These are phyloP conservation scores for Malania oleifera DNA, from an alignment of 164 flowering plant species.

Conservation along the genomic window DNA sequence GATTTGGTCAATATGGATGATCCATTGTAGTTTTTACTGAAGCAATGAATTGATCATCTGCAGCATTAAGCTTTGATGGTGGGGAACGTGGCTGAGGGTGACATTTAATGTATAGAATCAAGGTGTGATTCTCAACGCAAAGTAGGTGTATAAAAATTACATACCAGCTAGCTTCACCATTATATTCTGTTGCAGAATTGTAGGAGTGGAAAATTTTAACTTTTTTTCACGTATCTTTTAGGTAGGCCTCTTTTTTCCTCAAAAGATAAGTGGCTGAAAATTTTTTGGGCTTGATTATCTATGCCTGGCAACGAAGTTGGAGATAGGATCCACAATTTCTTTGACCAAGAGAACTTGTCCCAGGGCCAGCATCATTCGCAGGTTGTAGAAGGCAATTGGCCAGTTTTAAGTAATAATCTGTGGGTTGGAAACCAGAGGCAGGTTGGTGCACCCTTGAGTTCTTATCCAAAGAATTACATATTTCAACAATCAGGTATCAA, in stretches of 20 bases:
- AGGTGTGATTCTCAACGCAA: conserved; percentile 8
- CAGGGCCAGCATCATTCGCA: conserved; percentile 52
- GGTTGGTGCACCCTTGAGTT: conserved; percentile 29
- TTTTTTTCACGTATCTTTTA: conserved; percentile 6
- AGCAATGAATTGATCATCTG: conserved; percentile 6
- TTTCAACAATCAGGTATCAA: conserved; percentile 49
- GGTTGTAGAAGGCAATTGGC: conserved; percentile 48
- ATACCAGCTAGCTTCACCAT: neutral
- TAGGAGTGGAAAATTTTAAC: conserved; percentile 7
- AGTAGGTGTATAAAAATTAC: conserved; percentile 4
- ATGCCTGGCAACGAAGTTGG: conserved; percentile 90
- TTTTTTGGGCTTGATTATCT: conserved; percentile 39
- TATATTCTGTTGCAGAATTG: neutral
- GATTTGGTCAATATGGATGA: neutral
- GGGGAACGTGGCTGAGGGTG: conserved; percentile 8
- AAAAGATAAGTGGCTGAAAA: conserved; percentile 18
- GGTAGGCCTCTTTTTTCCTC: conserved; percentile 8
- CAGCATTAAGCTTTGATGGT: conserved; percentile 15
- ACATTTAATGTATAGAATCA: conserved; percentile 9
- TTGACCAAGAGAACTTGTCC: conserved; percentile 59
- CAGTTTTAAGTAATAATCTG: conserved; percentile 34
- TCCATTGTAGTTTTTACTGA: conserved; percentile 6
- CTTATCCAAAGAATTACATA: conserved; percentile 35
- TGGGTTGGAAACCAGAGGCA: conserved; percentile 57
- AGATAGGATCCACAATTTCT: conserved; percentile 80